Conservation (phyloP, 163 green algal species). For the Volvox carteri region DNA sequence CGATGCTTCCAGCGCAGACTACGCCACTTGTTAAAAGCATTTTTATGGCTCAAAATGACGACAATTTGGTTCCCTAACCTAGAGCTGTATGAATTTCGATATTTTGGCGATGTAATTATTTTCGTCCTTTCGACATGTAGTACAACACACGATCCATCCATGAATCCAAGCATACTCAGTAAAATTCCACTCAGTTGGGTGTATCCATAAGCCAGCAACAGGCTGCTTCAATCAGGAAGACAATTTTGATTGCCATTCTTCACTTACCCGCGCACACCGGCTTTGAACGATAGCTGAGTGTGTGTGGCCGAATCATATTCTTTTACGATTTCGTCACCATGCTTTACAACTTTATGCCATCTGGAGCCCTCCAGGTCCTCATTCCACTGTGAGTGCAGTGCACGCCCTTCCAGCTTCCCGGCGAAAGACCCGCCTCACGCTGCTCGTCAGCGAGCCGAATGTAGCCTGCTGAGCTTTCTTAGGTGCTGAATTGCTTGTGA, state of each 20-base stretch:
- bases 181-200: too few relatives aligned
- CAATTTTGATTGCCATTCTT: not conserved
- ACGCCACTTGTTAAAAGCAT: too few relatives aligned
- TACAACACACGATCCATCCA: not conserved
- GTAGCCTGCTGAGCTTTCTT: not conserved
- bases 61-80: too few relatives aligned
- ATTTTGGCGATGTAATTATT: not conserved
- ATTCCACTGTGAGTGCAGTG: conserved; percentile 5
- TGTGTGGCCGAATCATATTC: not conserved
- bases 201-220: too few relatives aligned
- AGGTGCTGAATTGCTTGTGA: not conserved
- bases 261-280: not conserved
- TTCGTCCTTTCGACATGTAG: not conserved
- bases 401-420: conserved; percentile 16
- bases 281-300: conserved; percentile 3
- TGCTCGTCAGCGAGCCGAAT: not conserved
- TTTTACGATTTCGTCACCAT: not conserved
- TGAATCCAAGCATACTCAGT: not conserved
- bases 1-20: too few relatives aligned
- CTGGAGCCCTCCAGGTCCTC: conserved; percentile 3
- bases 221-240: not conserved
- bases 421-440: not conserved
- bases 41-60: too few relatives aligned
- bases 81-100: too few relatives aligned
- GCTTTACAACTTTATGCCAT: conserved; percentile 26